These are phyloP conservation scores for Melaleuca quinquenervia DNA, from an alignment of 345 rosid genomes.

Conservation along the genomic window DNA sequence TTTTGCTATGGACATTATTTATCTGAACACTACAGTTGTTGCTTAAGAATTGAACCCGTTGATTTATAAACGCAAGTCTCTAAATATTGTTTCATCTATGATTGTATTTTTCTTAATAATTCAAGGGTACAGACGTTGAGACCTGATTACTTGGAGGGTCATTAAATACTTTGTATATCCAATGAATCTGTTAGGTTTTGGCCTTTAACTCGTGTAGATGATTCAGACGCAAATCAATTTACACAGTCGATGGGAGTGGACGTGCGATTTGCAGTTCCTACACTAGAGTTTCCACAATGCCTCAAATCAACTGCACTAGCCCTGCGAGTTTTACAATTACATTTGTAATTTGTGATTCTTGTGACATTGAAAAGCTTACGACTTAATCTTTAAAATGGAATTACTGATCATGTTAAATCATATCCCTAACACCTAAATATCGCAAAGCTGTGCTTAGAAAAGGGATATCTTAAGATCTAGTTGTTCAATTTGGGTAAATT, in stretches of 20 bases:
- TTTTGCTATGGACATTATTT: neutral
- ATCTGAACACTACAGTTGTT: neutral
- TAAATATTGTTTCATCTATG: neutral
- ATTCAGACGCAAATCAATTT: neutral
- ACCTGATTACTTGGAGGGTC: neutral
- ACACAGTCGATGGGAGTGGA: neutral
- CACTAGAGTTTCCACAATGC: neutral
- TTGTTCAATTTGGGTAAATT: neutral
- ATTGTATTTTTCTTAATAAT: neutral
- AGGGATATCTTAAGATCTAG: neutral
- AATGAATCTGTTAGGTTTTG: neutral
- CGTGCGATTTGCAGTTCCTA: fast-evolving
- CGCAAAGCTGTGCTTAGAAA: fast-evolving
- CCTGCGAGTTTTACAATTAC: neutral
- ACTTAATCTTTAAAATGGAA: fast-evolving
- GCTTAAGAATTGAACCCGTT: neutral
- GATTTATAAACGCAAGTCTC: neutral
- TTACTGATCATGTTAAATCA: fast-evolving
- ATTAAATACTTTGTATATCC: too few species aligned
- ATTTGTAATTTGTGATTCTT: neutral
- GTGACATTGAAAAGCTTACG: fast-evolving
- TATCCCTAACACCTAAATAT: fast-evolving
- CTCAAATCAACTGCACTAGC: neutral
- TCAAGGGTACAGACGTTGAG: neutral
- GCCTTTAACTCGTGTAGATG: neutral